Evolutionary conservation across 345 rosid genomes (phyloP), one percentile per base, ranked within the genome.

Genomic region (Atalantia buxifolia): DNA sequence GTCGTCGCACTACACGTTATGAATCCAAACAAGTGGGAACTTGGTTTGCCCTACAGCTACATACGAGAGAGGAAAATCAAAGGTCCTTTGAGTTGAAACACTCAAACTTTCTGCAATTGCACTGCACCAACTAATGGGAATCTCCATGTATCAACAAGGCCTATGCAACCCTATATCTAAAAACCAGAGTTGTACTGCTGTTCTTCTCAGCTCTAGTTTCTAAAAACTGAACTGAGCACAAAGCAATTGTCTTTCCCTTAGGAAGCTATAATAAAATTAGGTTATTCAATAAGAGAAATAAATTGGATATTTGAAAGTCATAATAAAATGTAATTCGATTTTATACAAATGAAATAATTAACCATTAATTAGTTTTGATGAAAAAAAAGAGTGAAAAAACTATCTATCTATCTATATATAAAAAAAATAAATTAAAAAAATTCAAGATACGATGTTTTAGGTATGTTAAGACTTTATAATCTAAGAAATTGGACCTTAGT

Each of bases 1-100:
- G 38, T 35, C 38, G 38, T 8, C 38, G 7, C 38, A 35, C 1
- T 67, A 67, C 99, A 97, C 90, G 93, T 92, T 64, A 94, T 86
- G 71, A 94, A 94, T 84, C 99, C 99, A 85, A 97, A 94, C 36
- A 97, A 86, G 81, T 94, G 98, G 87, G 93, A 97, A 86, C 98
- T 97, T 18, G 99, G 99, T 81, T 94, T 98, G 65, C 99, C 88
- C 98, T 93, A 75, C 62, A 18, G 36, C 65, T 80, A 81, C 59
- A 56, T 9, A 61, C 79, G 65, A 74, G 74, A 56, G 40, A 72
- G n/a, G 5, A 77, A 9, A 74, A 14, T 50, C 56, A 18, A 50
- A 50, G 18, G 56, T 18, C 18, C 56, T 16, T 4, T 4, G 56
- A 16, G 56, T 5, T 4, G 21, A 50, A 50, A 1, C 55, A 12